Conservation (phyloP, 345 rosid genomes). For the Erodium maritimum region DNA sequence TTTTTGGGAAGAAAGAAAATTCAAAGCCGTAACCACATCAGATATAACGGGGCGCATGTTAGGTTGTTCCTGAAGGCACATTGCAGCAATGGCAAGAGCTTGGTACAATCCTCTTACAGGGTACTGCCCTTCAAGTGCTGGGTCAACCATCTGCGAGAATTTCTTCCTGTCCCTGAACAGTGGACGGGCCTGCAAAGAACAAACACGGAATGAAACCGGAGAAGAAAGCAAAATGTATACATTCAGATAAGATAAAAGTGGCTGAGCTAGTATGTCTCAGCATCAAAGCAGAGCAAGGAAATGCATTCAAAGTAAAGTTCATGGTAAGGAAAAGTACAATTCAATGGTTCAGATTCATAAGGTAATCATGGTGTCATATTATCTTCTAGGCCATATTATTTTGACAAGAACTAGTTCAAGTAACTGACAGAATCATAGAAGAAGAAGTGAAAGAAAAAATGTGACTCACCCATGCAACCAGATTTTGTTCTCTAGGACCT, state of each 20-base stretch:
- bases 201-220: not conserved
- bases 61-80: conserved; percentile 94
- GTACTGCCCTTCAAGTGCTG: conserved; percentile 58
- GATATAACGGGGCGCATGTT: conserved; percentile 58
- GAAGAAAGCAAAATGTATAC: not conserved
- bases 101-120: conserved; percentile 75
- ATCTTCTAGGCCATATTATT: no score
- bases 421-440: not conserved
- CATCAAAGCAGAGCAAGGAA: no score
- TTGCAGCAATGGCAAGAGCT: conserved; percentile 83
- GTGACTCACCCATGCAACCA: conserved; percentile 81
- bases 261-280: not conserved
- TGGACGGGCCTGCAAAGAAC: conserved; percentile 57
- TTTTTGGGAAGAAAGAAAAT: conserved; percentile 58
- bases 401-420: not conserved
- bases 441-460: not conserved
- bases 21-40: conserved; percentile 74
- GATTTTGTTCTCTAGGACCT: conserved; percentile 44
- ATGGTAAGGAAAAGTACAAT: no score
- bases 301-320: no score
- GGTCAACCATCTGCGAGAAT: conserved; percentile 67
- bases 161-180: conserved; percentile 71
- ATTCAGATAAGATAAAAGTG: not conserved
- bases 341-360: no score
- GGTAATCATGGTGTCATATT: no score